Base-by-base conservation (phyloP, 176 grass and related monocot genomes). In the Rhynchospora tenuis region DNA sequence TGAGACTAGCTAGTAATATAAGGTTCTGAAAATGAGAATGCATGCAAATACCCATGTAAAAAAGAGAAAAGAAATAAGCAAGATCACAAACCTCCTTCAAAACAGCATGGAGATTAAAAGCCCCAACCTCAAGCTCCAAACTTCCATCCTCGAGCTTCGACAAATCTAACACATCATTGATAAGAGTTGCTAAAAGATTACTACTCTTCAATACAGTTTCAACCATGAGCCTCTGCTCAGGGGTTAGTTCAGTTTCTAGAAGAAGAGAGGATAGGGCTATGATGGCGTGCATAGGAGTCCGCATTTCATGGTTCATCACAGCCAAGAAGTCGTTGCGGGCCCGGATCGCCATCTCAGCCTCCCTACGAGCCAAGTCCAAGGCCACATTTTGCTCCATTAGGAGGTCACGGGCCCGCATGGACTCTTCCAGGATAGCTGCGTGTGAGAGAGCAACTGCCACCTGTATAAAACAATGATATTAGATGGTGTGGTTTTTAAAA, bases 291-390 rank as follows among this genome's bases (percentile, higher is more conserved):
- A 98, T 98, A 29, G 95, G 95, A 64, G 95, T 98, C 46, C 91
- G 83, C 95, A 98, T 98, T 90, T 98, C 95, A 12, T 98, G 95
- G 85, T 98, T 98, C 95, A 98, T 98, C 56, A 98, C 95, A 73
- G 95, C 95, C 73, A 98, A 79, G 52, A 98, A 98, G 88, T 98
- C 95, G 48, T 95, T 95, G 50, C 95, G 92, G 71, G 92, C 95
- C 69, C 95, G 89, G 66, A 98, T 98, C 26, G 92, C 95, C 95
- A 90, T 98, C 88, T 98, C 95, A 58, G 95, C 95, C 10, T 98
- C 92, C 67, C 69, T 84, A 46, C 95, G 89, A 73, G 95, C 95
- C 83, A 87, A 84, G 92, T 98, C 95, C 57, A 98, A 64, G 6
- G 95, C 95, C 86, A 95, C 90, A 86, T 98, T 98, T 84, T 98